Conservation (phyloP, 2,329 filamentous ascomycete species). For the Sphaerulina vaccinii region DNA sequence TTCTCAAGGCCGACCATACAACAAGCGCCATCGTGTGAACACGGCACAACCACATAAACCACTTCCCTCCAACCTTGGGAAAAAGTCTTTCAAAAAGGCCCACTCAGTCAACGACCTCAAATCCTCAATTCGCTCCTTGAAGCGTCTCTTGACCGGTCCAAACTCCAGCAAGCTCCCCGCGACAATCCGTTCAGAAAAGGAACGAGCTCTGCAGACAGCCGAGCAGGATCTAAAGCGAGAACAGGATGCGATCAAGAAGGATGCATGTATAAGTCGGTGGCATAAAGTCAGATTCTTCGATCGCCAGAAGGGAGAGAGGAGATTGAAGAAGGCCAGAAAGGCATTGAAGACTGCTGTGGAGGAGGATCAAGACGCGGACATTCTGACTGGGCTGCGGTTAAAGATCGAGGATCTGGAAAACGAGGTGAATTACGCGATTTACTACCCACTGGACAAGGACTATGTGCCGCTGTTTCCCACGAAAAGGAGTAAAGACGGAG, state of each 20-base stretch:
- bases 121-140: conserved; percentile 68
- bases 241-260: conserved; percentile 60
- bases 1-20: neutral
- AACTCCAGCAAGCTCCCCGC: conserved; percentile 58
- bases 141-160: conserved; percentile 62
- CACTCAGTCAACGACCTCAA: conserved; percentile 61
- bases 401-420: conserved; percentile 56
- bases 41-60: conserved; percentile 19
- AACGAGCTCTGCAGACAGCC: conserved; percentile 68
- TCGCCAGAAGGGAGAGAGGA: conserved; percentile 70
- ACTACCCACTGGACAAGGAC: conserved; percentile 67
- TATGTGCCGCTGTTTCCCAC: conserved; percentile 61
- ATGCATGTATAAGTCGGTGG: conserved; percentile 73
- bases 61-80: conserved; percentile 22
- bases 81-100: conserved; percentile 36
- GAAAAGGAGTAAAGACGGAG: conserved; percentile 36
- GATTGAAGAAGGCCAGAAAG: conserved; percentile 64
- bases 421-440: conserved; percentile 72
- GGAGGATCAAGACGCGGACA: conserved; percentile 33
- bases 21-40: conserved; percentile 11
- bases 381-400: conserved; percentile 11
- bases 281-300: conserved; percentile 85
- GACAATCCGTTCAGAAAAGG: conserved; percentile 65
- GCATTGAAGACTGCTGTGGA: conserved; percentile 53
- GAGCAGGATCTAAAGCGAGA: conserved; percentile 62